These are phyloP conservation scores for Oryza officinalis DNA, from an alignment of 176 grass and related monocot species.

Conservation along the genomic window DNA sequence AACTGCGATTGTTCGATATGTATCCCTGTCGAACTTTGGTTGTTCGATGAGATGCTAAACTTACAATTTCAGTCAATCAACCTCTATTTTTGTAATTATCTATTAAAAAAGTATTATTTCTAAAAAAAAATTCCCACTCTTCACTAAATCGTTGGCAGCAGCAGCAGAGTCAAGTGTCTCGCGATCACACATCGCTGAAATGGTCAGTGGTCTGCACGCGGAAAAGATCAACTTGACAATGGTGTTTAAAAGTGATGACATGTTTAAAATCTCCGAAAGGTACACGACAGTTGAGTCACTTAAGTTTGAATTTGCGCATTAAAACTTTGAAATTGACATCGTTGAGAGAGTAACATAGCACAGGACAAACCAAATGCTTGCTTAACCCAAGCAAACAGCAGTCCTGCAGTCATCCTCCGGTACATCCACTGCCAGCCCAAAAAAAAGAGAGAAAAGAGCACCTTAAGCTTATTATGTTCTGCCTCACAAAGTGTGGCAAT, in stretches of 20 bases:
- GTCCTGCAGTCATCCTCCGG: background rate
- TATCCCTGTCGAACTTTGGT: too few species aligned
- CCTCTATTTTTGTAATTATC: too few species aligned
- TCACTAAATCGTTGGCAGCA: background rate
- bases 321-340: background rate
- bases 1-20: too few species aligned
- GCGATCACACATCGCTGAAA: slow-evolving; percentile 17
- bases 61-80: too few species aligned
- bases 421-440: background rate
- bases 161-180: background rate
- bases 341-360: background rate
- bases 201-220: slow-evolving; percentile 29
- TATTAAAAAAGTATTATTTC: too few species aligned
- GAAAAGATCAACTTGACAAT: slow-evolving; percentile 30
- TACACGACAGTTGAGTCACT: background rate
- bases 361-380: background rate
- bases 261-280: background rate
- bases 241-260: slow-evolving; percentile 6
- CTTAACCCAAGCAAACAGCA: background rate
- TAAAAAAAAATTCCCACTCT: too few species aligned
- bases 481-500: too few species aligned
- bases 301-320: slow-evolving; percentile 11
- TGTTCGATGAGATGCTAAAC: too few species aligned
- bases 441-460: background rate
- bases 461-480: background rate